Percentiles rank a stretch among this genome's conserved stretches.
Conservation (phyloP, 192 early-diverging fungal species). For the Gryganskiella cystojenkinii region DNA sequence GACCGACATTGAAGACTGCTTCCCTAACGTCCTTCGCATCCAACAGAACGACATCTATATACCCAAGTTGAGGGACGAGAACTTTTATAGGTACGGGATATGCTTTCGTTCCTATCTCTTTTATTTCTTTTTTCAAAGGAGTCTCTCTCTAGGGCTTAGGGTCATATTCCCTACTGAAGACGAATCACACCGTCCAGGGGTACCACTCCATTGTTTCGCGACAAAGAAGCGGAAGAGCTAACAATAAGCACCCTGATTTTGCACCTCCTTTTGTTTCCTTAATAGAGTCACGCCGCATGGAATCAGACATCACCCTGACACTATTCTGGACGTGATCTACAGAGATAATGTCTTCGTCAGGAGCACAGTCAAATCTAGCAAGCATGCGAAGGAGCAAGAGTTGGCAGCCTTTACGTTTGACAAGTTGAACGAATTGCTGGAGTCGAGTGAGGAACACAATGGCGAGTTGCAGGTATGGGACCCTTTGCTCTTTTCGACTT, state of each 20-base stretch:
- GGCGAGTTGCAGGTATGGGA: too few species aligned
- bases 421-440: too few species aligned
- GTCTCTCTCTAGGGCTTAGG: background rate
- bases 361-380: background rate
- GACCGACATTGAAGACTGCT: constrained; percentile 41
- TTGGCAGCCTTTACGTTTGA: background rate
- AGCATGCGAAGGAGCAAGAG: background rate
- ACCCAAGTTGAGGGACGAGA: constrained; percentile 18
- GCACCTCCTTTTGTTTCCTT: background rate
- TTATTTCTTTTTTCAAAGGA: background rate
- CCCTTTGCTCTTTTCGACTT: too few species aligned
- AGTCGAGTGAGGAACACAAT: too few species aligned
- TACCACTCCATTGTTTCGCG: too few species aligned
- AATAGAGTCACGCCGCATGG: constrained; percentile 30
- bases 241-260: background rate
- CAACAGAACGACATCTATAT: constrained; percentile 21
- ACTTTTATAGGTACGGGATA: constrained; percentile 24
- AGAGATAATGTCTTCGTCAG: too few species aligned
- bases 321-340: constrained; percentile 30
- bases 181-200: too few species aligned
- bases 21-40: constrained; percentile 23
- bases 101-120: background rate
- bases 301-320: constrained; percentile 28
- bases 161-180: too few species aligned
- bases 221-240: too few species aligned